Conservation (phyloP, 2,329 filamentous ascomycete genomes). For the Leptographium lundbergii region DNA sequence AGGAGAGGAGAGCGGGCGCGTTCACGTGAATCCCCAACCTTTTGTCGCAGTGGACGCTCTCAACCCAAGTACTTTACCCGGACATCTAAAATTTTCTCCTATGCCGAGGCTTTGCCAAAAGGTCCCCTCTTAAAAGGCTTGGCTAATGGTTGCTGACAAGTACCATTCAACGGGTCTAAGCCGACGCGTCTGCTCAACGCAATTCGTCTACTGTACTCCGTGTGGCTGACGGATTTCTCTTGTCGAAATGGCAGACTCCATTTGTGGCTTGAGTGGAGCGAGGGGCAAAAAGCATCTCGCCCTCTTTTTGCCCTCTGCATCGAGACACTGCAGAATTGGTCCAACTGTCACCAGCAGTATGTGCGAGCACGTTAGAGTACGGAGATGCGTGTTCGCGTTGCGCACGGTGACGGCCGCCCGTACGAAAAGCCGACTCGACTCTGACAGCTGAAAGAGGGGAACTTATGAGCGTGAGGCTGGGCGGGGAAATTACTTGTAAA, state of each 20-base stretch:
- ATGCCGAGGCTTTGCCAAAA: neutral
- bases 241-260: too few species aligned
- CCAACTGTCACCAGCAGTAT: too few species aligned
- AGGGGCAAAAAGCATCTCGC: too few species aligned
- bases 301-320: too few species aligned
- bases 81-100: neutral
- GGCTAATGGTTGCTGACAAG: neutral
- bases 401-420: too few species aligned
- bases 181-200: neutral
- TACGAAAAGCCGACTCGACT: neutral
- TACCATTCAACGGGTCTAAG: neutral
- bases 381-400: too few species aligned
- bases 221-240: too few species aligned
- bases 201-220: too few species aligned
- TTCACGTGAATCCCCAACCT: neutral
- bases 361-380: too few species aligned
- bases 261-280: too few species aligned
- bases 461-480: neutral
- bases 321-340: too few species aligned
- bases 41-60: neutral
- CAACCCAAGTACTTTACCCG: neutral
- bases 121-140: neutral
- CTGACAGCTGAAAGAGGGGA: neutral
- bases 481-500: neutral
- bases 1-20: neutral